Base-by-base conservation (phyloP, 495 filamentous ascomycete genomes). In the Lophiotrema nucula region DNA sequence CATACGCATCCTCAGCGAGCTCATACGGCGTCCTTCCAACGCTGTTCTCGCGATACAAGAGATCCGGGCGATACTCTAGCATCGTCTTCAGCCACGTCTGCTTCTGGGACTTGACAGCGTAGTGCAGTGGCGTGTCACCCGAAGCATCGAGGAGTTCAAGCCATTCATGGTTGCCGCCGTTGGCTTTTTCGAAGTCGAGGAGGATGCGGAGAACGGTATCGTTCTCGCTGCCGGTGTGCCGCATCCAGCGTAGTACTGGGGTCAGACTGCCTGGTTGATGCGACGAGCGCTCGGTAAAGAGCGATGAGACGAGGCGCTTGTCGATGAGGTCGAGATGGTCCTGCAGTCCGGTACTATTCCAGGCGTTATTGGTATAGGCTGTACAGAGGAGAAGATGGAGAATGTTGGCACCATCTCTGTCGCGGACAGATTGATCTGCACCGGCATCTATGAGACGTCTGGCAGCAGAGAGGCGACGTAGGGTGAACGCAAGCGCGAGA, bases 21-120 rank as follows among this genome's bases (percentile, higher is more conserved):
- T 92, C 87, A 19, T 76, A 69, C 0, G 87, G 82, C 2, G 87
- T 92, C 11, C 76, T 78, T 11, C 87, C 88, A 0, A 83, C 85
- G 0, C 86, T 77, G 62, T 88, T 90, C 61, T 90, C 88, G 31
- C 81, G 78, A 63, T 79, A 76, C 0, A 89, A 68, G 0, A 89
- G 73, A 31, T 74, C 75, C 1, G 83, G 81, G 13, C 81, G 77
- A 26, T 74, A 73, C 12, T 79, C 72, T 15, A 90, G 64, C 33
- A 90, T 71, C 6, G 73, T 46, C 4, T 73, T 70, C 12, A 80
- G 68, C 0, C 81, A 58, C 8, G 61, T 59, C 6, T 68, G 60
- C 0, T 72, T 62, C 21, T 64, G 58, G 19, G 58, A 54, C 38
- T 76, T 73, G 21, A 88, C 74, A 0, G 79, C 77, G 1, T 69